A percentile compares a stretch with the other conserved stretches of the same genome.
Conservation (phyloP, 1,139 yeast species). For the Nakaseomyces glabratus region DNA sequence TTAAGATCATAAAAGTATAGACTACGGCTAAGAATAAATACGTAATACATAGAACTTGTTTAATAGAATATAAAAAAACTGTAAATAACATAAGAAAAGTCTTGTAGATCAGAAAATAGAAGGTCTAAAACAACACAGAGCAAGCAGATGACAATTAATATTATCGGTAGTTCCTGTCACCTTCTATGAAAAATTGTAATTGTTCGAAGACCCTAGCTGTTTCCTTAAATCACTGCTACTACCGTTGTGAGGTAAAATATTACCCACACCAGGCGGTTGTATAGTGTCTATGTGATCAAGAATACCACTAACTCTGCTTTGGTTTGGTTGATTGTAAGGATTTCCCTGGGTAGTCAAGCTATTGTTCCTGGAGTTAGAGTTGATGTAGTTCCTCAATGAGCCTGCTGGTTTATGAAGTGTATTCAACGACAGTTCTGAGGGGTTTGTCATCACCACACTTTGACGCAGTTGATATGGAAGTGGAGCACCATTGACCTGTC, state of each 20-base stretch:
- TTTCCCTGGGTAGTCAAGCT: conserved; percentile 1
- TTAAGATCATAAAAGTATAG: no score
- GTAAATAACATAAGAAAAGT: no score
- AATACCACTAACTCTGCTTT: conserved; percentile 22
- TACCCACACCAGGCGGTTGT: conserved; percentile 22
- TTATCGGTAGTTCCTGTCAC: no score
- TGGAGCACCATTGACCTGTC: conserved; percentile 8
- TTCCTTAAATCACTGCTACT: conserved; percentile 32
- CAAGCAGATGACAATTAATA: no score
- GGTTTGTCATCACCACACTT: conserved; percentile 66
- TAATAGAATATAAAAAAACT: no score
- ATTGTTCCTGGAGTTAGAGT: conserved; percentile 5
- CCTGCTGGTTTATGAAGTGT: conserved; percentile 64
- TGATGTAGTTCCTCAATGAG: conserved; percentile 29
- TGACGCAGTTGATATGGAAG: conserved; percentile 44
- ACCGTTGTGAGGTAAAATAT: conserved; percentile 28
- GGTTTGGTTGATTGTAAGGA: conserved; percentile 11
- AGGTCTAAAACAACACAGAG: no score
- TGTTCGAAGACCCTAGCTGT: conserved; percentile 32
- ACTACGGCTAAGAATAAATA: no score
- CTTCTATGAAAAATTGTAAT: conserved; percentile 14
- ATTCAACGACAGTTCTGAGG: conserved; percentile 50
- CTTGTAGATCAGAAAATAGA: no score
- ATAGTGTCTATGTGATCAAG: conserved; percentile 19
- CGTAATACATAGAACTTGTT: no score